Percentiles rank a stretch among this genome's conserved stretches.
Conservation (phyloP, 2,329 filamentous ascomycete genomes). For the Eutypella sp. region DNA sequence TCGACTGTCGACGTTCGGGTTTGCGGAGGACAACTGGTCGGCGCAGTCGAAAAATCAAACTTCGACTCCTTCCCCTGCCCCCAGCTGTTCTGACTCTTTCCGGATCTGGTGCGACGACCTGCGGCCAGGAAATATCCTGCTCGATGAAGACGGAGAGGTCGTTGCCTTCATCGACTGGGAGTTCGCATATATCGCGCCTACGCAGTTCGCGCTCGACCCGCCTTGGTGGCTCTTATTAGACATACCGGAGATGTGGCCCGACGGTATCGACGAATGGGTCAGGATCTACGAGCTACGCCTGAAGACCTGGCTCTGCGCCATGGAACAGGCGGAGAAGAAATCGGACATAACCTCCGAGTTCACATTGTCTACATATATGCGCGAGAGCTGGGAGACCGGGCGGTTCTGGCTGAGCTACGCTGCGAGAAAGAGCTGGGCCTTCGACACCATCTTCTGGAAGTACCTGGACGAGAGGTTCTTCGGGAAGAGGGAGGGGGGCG, state of each 20-base stretch:
- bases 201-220: slow-evolving; percentile 29
- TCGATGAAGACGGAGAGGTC: slow-evolving; percentile 7
- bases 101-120: background rate
- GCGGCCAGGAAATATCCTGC: background rate
- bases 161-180: slow-evolving; percentile 37
- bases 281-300: slow-evolving; percentile 27
- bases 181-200: slow-evolving; percentile 30
- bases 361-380: slow-evolving; percentile 29
- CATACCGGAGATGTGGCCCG: slow-evolving; percentile 26
- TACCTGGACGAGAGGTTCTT: slow-evolving; percentile 31
- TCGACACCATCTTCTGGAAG: slow-evolving; percentile 34
- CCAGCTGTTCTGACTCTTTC: background rate
- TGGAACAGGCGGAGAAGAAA: slow-evolving; percentile 28
- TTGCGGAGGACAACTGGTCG: background rate
- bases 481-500: slow-evolving; percentile 8
- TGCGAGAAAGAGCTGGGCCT: slow-evolving; percentile 32
- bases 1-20: background rate
- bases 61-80: background rate
- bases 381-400: slow-evolving; percentile 30
- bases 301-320: slow-evolving; percentile 25
- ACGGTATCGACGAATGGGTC: slow-evolving; percentile 26
- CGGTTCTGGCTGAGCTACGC: slow-evolving; percentile 31
- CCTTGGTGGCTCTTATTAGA: slow-evolving; percentile 36
- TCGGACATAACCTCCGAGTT: slow-evolving; percentile 1
- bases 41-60: background rate